Evolutionary conservation across 129 eudicot species (phyloP).

Genomic region (Ambrosia trifida): DNA sequence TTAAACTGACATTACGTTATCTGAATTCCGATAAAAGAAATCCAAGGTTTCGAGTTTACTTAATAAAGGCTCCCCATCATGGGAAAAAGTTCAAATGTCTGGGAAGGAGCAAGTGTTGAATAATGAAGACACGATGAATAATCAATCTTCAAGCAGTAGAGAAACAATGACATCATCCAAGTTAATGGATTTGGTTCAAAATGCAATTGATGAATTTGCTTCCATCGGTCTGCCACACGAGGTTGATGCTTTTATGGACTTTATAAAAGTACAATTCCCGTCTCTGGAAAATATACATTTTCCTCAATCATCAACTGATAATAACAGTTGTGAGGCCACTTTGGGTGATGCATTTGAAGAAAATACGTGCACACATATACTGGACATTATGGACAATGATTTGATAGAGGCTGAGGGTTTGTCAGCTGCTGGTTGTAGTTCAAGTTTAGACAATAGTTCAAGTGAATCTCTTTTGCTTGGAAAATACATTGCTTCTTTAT

Average conservation of each 20-base stretch:
- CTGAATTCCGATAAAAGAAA: slow-evolving; percentile 56
- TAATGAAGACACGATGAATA: slow-evolving; percentile 18
- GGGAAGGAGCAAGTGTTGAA: slow-evolving; percentile 48
- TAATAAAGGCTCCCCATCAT: slow-evolving; percentile 73
- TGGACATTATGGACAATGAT: slow-evolving; percentile 33
- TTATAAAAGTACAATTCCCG: slow-evolving; percentile 51
- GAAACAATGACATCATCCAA: slow-evolving; percentile 51
- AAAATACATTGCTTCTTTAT: slow-evolving; percentile 69
- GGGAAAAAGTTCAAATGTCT: slow-evolving; percentile 61
- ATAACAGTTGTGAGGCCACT: slow-evolving; percentile 39
- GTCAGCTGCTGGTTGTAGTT: slow-evolving; percentile 36
- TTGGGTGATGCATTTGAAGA: slow-evolving; percentile 67
- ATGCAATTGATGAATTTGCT: slow-evolving; percentile 70
- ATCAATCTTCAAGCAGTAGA: slow-evolving; percentile 41
- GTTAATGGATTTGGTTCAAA: slow-evolving; percentile 55
- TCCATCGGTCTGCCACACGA: slow-evolving; percentile 68
- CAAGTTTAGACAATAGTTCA: not conserved
- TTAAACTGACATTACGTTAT: not conserved
- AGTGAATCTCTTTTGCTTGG: slow-evolving; percentile 70
- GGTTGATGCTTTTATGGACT: slow-evolving; percentile 67
- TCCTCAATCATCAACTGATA: slow-evolving; percentile 43
- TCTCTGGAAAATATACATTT: slow-evolving; percentile 48
- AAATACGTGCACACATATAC: slow-evolving; percentile 50
- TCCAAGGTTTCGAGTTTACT: slow-evolving; percentile 83
- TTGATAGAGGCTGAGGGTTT: slow-evolving; percentile 22